These are phyloP conservation scores for Lasiodiplodia citricola DNA, from an alignment of 2,329 filamentous ascomycete genomes.

Conservation along the genomic window DNA sequence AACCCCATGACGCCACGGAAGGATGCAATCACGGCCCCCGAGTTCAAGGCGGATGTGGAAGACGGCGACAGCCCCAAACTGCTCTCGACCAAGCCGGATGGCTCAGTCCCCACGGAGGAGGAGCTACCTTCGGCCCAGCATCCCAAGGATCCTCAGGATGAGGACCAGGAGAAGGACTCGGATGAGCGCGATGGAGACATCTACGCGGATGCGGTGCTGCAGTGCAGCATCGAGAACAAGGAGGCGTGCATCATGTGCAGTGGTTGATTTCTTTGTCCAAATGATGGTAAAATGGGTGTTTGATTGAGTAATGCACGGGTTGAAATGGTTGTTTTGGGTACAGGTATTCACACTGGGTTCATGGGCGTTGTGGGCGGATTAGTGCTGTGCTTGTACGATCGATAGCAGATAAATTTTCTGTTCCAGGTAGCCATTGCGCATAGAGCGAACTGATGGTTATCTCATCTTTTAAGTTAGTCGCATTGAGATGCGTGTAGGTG, in stretches of 20 bases:
- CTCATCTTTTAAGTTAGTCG: neutral
- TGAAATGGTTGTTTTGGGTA: constrained; percentile 1
- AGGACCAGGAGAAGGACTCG: constrained; percentile 74
- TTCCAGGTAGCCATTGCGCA: constrained; percentile 4
- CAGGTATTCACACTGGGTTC: constrained; percentile 6
- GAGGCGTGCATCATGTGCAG: constrained; percentile 93
- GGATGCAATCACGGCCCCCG: constrained; percentile 66
- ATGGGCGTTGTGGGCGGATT: constrained; percentile 7
- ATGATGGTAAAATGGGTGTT: constrained; percentile 7
- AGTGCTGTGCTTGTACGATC: neutral
- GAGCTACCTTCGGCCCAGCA: constrained; percentile 63
- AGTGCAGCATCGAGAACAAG: constrained; percentile 97
- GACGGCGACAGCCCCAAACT: constrained; percentile 82
- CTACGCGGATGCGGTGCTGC: constrained; percentile 88
- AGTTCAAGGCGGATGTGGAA: constrained; percentile 76
- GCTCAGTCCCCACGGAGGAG: constrained; percentile 64
- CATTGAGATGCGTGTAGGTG: neutral
- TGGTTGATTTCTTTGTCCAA: neutral
- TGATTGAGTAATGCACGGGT: constrained; percentile 3
- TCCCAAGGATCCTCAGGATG: constrained; percentile 61
- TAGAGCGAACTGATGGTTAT: neutral
- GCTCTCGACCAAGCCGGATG: constrained; percentile 71
- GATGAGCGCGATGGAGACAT: constrained; percentile 86
- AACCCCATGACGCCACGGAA: constrained; percentile 51
- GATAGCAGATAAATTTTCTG: neutral